These are phyloP conservation scores for Crithidia expoeki DNA, from an alignment of 208 protist species.

Conservation along the genomic window DNA sequence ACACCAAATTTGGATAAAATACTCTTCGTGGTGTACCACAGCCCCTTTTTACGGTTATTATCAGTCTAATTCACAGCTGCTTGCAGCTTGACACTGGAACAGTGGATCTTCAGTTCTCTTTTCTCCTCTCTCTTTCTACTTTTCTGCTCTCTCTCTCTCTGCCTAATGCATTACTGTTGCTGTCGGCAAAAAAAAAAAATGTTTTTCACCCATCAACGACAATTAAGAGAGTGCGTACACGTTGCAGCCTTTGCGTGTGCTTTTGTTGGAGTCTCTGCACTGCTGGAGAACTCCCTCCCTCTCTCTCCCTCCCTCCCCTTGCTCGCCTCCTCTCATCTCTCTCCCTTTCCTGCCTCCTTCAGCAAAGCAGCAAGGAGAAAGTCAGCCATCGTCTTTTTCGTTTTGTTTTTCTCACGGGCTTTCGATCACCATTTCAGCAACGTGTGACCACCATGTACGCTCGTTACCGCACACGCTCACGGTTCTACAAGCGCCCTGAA, in stretches of 20 bases:
- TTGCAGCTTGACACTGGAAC: too few relatives aligned
- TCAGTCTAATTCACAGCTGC: too few relatives aligned
- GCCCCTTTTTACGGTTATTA: too few relatives aligned
- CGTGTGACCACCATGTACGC: slow-evolving; percentile 66
- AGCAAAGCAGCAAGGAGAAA: neutral
- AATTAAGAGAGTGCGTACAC: too few relatives aligned
- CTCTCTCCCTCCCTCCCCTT: neutral
- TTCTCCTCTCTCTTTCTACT: too few relatives aligned
- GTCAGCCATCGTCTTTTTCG: too few relatives aligned
- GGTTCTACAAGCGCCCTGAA: slow-evolving; percentile 78
- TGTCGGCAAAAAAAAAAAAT: too few relatives aligned
- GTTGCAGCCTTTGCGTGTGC: too few relatives aligned
- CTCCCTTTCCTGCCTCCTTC: neutral
- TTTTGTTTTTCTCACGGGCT: slow-evolving; percentile 3
- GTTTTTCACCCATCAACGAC: neutral
- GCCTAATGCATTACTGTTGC: too few relatives aligned
- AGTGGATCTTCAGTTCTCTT: neutral
- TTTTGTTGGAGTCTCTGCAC: too few relatives aligned
- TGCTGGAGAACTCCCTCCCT: neutral
- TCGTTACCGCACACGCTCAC: slow-evolving; percentile 79
- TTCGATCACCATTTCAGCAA: neutral
- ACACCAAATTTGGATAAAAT: too few relatives aligned
- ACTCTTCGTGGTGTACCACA: too few relatives aligned
- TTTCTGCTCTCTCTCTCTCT: neutral
- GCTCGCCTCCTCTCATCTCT: neutral